Base-by-base conservation (phyloP, 305 asterid genomes). In the Fraxinus paxiana region DNA sequence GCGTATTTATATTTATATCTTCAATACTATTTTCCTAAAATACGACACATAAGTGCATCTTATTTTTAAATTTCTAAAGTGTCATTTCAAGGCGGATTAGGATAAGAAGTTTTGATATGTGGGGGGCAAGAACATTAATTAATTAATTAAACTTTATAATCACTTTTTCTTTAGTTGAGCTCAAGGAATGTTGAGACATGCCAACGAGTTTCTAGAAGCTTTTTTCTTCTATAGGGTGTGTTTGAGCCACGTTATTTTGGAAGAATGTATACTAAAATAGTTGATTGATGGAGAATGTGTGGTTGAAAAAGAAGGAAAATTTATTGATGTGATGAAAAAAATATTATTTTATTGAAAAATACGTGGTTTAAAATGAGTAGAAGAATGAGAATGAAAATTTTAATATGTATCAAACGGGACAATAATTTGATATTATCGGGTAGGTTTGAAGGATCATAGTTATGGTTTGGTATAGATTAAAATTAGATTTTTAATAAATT, bases 371-470 rank as follows among this genome's bases (percentile, higher is more conserved):
- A 28, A 28, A 28, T 28, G 31, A 28, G 31, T 28, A 28, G 31
- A 28, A 28, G 26, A 28, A 28, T 28, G 31, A 0, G 31, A 24
- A 24, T 24, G 26, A 24, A 24, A 24, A 24, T 24, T 24, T 24
- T 24, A 28, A 28, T 28, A 1, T 28, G 31, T 28, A 28, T 2
- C 31, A 28, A 28, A 28, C 2, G 3, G 2, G 31, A 1, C 26
- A 24, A 0, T 31, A 69, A 82, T 72, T 61, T 75, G 77, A 82
- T 77, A 63, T 79, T 79, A 79, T 46, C 79, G 43, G 77, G 26
- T 76, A 77, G 88, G 83, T 88, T 83, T 81, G 83, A 80, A 80
- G 82, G 85, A 85, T 86, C 88, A 81, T 73, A 34, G 4, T 8
- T 37, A 1, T 8, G 0, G 3, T 38, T 10, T 41, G n/a, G 1